Conservation (phyloP, 805 yeast genomes). For the Metschnikowia picachoensis region DNA sequence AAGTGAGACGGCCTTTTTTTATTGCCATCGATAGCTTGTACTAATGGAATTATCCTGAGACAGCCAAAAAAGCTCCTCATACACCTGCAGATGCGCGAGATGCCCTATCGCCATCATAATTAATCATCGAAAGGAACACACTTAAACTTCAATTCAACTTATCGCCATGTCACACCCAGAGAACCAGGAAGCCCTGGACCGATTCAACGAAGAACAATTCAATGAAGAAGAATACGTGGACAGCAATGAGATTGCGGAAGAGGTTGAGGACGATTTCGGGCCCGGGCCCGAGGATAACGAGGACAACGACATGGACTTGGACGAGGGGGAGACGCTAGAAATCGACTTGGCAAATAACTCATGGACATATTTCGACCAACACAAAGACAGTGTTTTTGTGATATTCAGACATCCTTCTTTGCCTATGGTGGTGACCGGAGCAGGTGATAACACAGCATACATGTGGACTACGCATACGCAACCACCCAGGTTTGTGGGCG, state of each 20-base stretch:
- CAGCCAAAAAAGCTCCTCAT: no score
- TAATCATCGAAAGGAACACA: not conserved
- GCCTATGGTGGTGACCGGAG: constrained; percentile 89
- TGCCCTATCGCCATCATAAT: constrained; percentile 8
- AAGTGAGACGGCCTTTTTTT: no score
- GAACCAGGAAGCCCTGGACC: not conserved
- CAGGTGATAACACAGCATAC: constrained; percentile 87
- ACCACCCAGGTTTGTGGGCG: constrained; percentile 77
- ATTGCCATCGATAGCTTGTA: no score
- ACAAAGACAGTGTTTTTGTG: constrained; percentile 80
- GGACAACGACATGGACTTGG: constrained; percentile 39
- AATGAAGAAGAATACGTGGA: constrained; percentile 35
- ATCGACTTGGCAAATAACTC: constrained; percentile 90
- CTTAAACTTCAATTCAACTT: not conserved
- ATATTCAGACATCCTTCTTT: constrained; percentile 79
- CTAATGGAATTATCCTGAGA: no score
- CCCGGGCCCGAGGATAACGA: constrained; percentile 39
- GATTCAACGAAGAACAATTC: constrained; percentile 6
- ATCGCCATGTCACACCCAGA: constrained; percentile 13
- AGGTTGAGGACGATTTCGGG: constrained; percentile 23
- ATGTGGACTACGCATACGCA: constrained; percentile 89
- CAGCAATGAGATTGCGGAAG: constrained; percentile 43
- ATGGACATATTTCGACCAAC: constrained; percentile 82
- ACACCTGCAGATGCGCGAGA: constrained; percentile 9
- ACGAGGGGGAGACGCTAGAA: constrained; percentile 49